Percentiles rank a stretch among this genome's conserved stretches.
Conservation (phyloP, 2,329 filamentous ascomycete genomes). For the Cadophora sp. region DNA sequence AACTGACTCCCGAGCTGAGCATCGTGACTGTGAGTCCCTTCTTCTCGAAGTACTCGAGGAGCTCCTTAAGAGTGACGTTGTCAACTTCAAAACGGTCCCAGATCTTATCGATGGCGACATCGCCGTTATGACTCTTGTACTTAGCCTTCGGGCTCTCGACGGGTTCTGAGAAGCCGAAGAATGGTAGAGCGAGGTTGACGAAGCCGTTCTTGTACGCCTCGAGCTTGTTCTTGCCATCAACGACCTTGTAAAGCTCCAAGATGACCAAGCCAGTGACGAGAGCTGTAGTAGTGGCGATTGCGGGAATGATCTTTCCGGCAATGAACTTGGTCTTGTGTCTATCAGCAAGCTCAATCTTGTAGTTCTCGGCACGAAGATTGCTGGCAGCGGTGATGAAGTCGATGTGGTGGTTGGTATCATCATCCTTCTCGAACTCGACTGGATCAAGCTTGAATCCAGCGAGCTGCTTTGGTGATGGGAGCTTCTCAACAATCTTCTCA, state of each 20-base stretch:
- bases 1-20: constrained; percentile 95
- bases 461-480: constrained; percentile 81
- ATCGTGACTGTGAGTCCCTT: constrained; percentile 86
- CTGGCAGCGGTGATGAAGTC: constrained; percentile 98
- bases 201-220: constrained; percentile 99
- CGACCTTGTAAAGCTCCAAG: constrained; percentile 93
- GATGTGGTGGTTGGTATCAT: constrained; percentile 97
- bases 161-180: constrained; percentile 98
- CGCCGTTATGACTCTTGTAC: constrained; percentile 80
- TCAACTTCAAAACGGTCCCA: constrained; percentile 97
- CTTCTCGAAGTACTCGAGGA: constrained; percentile 81
- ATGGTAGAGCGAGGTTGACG: constrained; percentile 92
- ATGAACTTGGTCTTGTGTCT: constrained; percentile 99
- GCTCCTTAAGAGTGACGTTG: constrained; percentile 83
- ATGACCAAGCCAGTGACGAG: constrained; percentile 93
- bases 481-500: constrained; percentile 70
- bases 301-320: constrained; percentile 98
- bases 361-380: constrained; percentile 96
- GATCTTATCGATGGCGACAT: constrained; percentile 89
- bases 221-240: constrained; percentile 94
- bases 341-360: constrained; percentile 92
- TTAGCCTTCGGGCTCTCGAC: constrained; percentile 92
- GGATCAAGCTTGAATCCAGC: constrained; percentile 88
- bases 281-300: constrained; percentile 96
- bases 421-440: constrained; percentile 98